phyloP scores from a whole-genome alignment of 148 eudicot species.

The Chenopodium quinoa region DNA sequence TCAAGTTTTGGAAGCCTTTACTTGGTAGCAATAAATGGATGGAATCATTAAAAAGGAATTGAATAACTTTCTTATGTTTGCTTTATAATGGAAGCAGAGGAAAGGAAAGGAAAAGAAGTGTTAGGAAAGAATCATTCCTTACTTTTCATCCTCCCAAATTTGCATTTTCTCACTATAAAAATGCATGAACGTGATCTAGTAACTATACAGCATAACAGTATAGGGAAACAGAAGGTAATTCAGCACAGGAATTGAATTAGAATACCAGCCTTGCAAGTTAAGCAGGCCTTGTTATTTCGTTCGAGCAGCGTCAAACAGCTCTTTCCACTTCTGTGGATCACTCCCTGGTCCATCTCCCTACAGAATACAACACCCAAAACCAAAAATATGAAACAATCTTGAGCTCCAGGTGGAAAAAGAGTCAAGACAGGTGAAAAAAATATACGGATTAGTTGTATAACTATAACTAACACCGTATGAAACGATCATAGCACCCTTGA shows the following conservation, averaged over 20 bases:
- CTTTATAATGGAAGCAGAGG: no score
- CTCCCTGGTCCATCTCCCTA: conserved; percentile 98
- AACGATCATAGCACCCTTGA: not conserved
- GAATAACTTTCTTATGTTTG: no score
- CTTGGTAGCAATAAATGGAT: no score
- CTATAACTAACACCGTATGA: not conserved
- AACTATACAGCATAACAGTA: conserved; percentile 2
- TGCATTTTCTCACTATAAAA: not conserved
- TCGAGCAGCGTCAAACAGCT: conserved; percentile 66
- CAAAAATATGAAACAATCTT: not conserved
- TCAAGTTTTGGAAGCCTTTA: no score
- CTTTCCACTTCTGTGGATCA: conserved; percentile 68
- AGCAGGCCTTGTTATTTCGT: conserved; percentile 4
- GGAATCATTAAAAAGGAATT: no score
- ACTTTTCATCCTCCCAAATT: no score
- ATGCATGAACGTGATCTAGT: not conserved
- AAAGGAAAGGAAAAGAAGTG: no score
- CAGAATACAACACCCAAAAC: conserved; percentile 24
- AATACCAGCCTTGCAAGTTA: not conserved
- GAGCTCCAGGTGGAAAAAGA: not conserved
- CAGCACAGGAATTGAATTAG: not conserved
- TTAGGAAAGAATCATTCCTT: no score
- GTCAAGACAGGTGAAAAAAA: not conserved
- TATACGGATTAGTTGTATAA: not conserved
- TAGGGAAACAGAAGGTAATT: not conserved